phyloP scores from a whole-genome alignment of 1,139 yeast genomes.

The Eremothecium gossypii region DNA sequence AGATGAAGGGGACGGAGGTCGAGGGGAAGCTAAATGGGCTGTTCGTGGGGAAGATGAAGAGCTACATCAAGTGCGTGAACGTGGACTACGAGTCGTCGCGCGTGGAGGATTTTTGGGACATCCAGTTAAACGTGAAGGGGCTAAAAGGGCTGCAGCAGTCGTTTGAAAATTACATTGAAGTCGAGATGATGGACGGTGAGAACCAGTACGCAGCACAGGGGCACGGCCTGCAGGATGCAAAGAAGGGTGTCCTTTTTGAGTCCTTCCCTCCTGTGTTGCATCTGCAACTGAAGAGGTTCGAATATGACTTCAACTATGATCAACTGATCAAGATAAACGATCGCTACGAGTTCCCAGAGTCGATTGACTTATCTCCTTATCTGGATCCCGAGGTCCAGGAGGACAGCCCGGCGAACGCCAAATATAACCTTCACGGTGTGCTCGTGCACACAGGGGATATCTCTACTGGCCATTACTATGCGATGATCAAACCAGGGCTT shows the following conservation, averaged over 20 bases:
- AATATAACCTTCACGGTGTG: slow-evolving; percentile 82
- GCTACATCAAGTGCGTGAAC: slow-evolving; percentile 83
- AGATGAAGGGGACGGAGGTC: slow-evolving; percentile 83
- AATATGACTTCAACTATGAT: slow-evolving; percentile 86
- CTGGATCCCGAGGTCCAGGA: slow-evolving; percentile 51
- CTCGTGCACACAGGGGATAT: slow-evolving; percentile 93
- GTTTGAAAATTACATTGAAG: slow-evolving; percentile 77
- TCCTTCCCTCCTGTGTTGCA: slow-evolving; percentile 89
- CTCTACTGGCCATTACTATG: slow-evolving; percentile 93
- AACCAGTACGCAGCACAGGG: slow-evolving; percentile 93
- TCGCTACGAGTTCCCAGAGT: slow-evolving; percentile 80
- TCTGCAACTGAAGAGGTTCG: slow-evolving; percentile 86
- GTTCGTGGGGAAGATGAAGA: slow-evolving; percentile 95
- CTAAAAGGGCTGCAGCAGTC: slow-evolving; percentile 63
- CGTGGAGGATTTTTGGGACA: slow-evolving; percentile 95
- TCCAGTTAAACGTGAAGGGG: slow-evolving; percentile 87
- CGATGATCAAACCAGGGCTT: slow-evolving; percentile 75
- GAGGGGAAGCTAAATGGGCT: slow-evolving; percentile 73
- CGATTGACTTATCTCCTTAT: slow-evolving; percentile 71
- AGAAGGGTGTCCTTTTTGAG: slow-evolving; percentile 89
- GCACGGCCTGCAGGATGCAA: slow-evolving; percentile 89
- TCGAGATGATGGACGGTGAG: slow-evolving; percentile 87
- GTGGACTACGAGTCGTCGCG: slow-evolving; percentile 94
- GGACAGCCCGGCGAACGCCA: slow-evolving; percentile 53
- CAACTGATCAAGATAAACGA: slow-evolving; percentile 88